phyloP scores from a whole-genome alignment of 257 asterid species.

The Primulina huaijiensis region DNA sequence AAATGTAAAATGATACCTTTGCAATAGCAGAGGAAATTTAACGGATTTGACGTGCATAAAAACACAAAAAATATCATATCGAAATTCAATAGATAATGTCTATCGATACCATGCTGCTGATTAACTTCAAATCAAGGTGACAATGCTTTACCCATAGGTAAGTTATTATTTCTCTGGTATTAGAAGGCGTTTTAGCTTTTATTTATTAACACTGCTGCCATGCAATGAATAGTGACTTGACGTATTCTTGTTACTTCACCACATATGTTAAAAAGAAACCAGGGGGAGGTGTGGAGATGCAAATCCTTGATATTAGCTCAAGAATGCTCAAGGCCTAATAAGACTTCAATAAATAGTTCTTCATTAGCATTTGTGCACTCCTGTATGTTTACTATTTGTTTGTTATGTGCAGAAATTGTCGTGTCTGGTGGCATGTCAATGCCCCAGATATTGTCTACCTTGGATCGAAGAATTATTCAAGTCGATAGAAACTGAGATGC shows the following conservation, averaged over 20 bases:
- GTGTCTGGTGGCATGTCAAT: conserved; percentile 80
- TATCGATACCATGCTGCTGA: background rate
- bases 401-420: conserved; percentile 52
- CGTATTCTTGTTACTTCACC: conserved; percentile 1
- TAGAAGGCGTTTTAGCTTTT: background rate
- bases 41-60: background rate
- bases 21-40: background rate
- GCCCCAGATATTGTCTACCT: conserved; percentile 62
- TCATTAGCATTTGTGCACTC: background rate
- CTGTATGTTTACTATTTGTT: conserved; percentile 6
- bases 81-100: background rate
- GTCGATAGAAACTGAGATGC: conserved; percentile 39
- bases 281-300: background rate
- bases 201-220: background rate
- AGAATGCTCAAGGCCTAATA: background rate
- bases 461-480: conserved; percentile 43
- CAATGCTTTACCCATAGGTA: background rate
- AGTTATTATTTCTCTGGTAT: background rate
- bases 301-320: background rate
- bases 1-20: background rate
- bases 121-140: no score
- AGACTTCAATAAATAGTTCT: background rate
- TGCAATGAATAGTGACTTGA: no score
- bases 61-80: no score
- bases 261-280: background rate